Conservation (phyloP, 1,284 basidiomycete species). For the Fomes fomentarius region DNA sequence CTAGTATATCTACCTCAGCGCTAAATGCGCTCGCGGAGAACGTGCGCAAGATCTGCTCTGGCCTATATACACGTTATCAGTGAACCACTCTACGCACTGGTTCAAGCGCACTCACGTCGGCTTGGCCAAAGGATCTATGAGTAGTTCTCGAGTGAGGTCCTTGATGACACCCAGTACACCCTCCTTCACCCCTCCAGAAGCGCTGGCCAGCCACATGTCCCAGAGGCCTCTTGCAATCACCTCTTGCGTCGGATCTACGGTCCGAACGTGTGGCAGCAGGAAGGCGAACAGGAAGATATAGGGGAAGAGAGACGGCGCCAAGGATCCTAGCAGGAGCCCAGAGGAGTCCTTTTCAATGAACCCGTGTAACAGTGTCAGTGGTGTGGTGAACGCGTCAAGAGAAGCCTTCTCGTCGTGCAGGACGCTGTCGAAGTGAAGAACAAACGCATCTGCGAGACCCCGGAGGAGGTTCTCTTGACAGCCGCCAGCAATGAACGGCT, state of each 20-base stretch:
- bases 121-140: conserved; percentile 37
- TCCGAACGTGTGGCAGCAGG: conserved; percentile 43
- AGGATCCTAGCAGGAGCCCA: conserved; percentile 7
- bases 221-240: conserved; percentile 28
- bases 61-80: conserved; percentile 5
- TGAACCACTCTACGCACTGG: neutral
- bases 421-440: conserved; percentile 38
- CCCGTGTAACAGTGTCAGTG: conserved; percentile 40
- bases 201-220: conserved; percentile 18
- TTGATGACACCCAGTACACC: conserved; percentile 41
- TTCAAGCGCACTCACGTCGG: conserved; percentile 33
- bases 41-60: conserved; percentile 20
- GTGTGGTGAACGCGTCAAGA: conserved; percentile 15
- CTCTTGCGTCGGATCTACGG: conserved; percentile 16
- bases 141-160: conserved; percentile 42
- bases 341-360: conserved; percentile 31
- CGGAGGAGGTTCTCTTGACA: conserved; percentile 40
- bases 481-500: conserved; percentile 40
- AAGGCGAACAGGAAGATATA: conserved; percentile 52
- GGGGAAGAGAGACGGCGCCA: conserved; percentile 37
- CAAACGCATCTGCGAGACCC: conserved; percentile 41
- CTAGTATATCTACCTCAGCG: conserved; percentile 34
- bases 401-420: conserved; percentile 34
- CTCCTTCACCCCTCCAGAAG: conserved; percentile 27
- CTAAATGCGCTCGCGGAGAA: neutral